A percentile compares a stretch with the other conserved stretches of the same genome.
Evolutionary conservation across 2,329 filamentous ascomycete species (phyloP).

Genomic region (Ustilaginoidea virens): DNA sequence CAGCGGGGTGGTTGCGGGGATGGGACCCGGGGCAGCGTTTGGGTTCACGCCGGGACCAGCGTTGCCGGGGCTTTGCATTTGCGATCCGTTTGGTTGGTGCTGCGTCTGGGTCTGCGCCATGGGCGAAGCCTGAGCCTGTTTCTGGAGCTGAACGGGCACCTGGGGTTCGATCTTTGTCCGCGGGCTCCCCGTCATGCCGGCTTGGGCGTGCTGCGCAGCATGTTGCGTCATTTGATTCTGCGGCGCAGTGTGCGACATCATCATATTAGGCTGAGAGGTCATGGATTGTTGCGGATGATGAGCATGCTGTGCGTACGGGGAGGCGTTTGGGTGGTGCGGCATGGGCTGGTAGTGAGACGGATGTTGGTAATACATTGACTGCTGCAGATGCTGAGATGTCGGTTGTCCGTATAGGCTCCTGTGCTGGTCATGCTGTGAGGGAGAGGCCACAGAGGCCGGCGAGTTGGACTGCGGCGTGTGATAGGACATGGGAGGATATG

Average conservation of each 20-base stretch:
- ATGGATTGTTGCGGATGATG: constrained; percentile 32
- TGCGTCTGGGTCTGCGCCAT: constrained; percentile 21
- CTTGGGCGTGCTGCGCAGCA: constrained; percentile 35
- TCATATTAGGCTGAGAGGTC: constrained; percentile 49
- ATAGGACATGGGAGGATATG: constrained; percentile 79
- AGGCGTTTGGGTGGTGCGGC: constrained; percentile 43
- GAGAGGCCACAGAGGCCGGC: constrained; percentile 81
- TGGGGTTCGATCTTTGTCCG: constrained; percentile 49
- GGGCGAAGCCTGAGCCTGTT: constrained; percentile 29
- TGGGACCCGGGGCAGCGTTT: constrained; percentile 86
- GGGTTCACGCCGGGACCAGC: constrained; percentile 50
- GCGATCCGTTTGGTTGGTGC: constrained; percentile 20
- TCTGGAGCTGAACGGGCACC: constrained; percentile 45
- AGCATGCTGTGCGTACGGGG: constrained; percentile 45
- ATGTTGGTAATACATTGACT: constrained; percentile 60
- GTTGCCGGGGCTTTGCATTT: constrained; percentile 23
- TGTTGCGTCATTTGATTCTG: constrained; percentile 46
- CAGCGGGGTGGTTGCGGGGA: constrained; percentile 87
- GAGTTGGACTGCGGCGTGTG: constrained; percentile 93
- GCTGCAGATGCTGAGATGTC: constrained; percentile 61
- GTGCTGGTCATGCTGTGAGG: constrained; percentile 79
- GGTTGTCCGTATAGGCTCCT: constrained; percentile 73
- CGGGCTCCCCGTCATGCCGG: constrained; percentile 44
- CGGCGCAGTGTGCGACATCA: constrained; percentile 46
- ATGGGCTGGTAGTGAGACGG: constrained; percentile 51